A percentile compares a stretch with the other conserved stretches of the same genome.
These are phyloP conservation scores for Scortechinia acanthostroma DNA, from an alignment of 2,329 filamentous ascomycete genomes.

Conservation along the genomic window DNA sequence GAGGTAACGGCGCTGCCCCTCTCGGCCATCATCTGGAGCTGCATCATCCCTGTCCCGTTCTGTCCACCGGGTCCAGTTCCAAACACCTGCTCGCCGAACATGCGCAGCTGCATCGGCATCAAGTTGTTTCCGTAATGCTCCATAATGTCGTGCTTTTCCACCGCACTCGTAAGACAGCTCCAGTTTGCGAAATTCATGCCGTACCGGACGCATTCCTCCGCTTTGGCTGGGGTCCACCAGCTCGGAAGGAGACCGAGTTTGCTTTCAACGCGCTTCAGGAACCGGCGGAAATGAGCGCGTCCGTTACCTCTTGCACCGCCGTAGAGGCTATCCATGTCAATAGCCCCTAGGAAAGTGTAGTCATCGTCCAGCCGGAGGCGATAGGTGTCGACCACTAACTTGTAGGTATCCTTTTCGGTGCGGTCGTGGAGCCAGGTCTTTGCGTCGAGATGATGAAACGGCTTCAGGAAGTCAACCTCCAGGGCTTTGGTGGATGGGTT, in stretches of 20 bases:
- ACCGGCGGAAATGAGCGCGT: constrained; percentile 22
- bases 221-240: constrained; percentile 33
- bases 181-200: constrained; percentile 18
- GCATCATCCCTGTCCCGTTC: constrained; percentile 10
- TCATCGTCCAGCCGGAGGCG: constrained; percentile 33
- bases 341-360: constrained; percentile 14
- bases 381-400: constrained; percentile 36
- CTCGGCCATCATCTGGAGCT: constrained; percentile 4
- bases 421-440: constrained; percentile 33
- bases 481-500: too few species aligned
- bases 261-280: constrained; percentile 18
- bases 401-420: constrained; percentile 31
- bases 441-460: constrained; percentile 29
- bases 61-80: constrained; percentile 17
- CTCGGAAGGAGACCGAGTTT: constrained; percentile 23
- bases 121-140: constrained; percentile 30
- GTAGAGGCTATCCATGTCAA: constrained; percentile 18
- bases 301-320: constrained; percentile 9
- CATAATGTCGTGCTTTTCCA: constrained; percentile 24
- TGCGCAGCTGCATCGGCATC: constrained; percentile 40
- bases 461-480: constrained; percentile 15
- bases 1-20: too few species aligned
- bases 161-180: constrained; percentile 13
- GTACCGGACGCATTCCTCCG: constrained; percentile 22
- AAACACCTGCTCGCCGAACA: constrained; percentile 33